phyloP scores from a whole-genome alignment of 306 rosid species.

The Rubus idaeus region DNA sequence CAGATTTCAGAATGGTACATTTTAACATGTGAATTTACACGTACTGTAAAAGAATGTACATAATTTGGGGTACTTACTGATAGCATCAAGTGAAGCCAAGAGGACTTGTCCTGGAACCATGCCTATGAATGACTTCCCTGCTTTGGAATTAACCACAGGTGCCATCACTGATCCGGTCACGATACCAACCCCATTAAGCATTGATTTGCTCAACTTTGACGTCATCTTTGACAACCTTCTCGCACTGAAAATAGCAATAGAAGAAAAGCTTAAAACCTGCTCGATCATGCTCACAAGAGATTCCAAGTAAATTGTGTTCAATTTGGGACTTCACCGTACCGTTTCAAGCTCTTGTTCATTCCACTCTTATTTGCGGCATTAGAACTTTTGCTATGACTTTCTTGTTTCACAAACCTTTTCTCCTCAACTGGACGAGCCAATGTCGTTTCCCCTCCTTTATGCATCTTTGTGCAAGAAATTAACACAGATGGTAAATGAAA shows the following conservation, averaged over 20 bases:
- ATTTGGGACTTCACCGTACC: slow-evolving; percentile 66
- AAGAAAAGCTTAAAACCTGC: not conserved
- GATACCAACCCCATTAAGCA: slow-evolving; percentile 81
- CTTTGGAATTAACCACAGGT: slow-evolving; percentile 66
- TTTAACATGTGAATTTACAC: not conserved
- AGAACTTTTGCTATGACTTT: slow-evolving; percentile 19
- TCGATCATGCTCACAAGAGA: not conserved
- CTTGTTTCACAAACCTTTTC: slow-evolving; percentile 33
- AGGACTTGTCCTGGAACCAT: slow-evolving; percentile 92
- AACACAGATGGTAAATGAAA: not conserved
- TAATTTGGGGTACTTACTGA: slow-evolving; percentile 61
- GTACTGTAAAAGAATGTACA: not conserved
- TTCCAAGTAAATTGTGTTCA: not conserved
- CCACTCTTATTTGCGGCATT: slow-evolving; percentile 30
- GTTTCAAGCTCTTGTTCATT: slow-evolving; percentile 66
- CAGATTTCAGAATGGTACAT: slow-evolving; percentile 13
- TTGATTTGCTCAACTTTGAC: slow-evolving; percentile 73
- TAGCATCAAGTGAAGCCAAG: slow-evolving; percentile 86
- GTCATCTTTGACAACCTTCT: slow-evolving; percentile 79
- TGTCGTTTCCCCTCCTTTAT: slow-evolving; percentile 85
- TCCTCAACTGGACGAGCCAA: slow-evolving; percentile 38
- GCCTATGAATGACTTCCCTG: slow-evolving; percentile 72
- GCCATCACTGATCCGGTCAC: slow-evolving; percentile 69
- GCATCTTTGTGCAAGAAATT: slow-evolving; percentile 46
- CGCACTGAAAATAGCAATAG: slow-evolving; percentile 46